These are phyloP conservation scores for Zygoascus bituminiphila DNA, from an alignment of 805 yeast species.

Conservation along the genomic window DNA sequence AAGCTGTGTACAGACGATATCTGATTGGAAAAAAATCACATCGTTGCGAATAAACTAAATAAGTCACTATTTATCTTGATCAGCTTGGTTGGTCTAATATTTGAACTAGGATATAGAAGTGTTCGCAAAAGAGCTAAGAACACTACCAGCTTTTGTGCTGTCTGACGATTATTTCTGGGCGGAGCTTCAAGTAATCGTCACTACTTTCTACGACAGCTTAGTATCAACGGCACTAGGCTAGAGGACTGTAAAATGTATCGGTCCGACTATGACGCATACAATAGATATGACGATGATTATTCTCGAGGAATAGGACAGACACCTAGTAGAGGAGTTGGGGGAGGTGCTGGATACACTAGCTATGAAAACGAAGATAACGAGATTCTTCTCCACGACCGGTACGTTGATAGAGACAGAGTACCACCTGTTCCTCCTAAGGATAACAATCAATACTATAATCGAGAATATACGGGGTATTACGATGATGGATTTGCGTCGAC, in stretches of 20 bases:
- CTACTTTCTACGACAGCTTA: too few species aligned
- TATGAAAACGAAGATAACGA: conserved; percentile 4
- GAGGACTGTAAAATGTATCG: background rate
- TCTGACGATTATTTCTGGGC: too few species aligned
- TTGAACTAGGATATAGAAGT: too few species aligned
- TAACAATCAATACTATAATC: background rate
- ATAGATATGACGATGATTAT: background rate
- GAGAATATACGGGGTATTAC: background rate
- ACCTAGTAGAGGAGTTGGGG: background rate
- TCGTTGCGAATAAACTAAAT: too few species aligned
- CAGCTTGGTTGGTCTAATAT: too few species aligned
- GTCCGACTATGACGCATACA: background rate
- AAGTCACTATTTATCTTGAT: too few species aligned
- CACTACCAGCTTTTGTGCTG: too few species aligned
- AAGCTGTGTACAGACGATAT: too few species aligned
- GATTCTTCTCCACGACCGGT: background rate
- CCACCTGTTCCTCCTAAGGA: conserved; percentile 5
- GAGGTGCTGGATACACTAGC: background rate
- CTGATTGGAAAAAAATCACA: too few species aligned
- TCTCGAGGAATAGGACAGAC: background rate
- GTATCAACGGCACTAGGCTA: too few species aligned
- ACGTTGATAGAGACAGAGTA: background rate
- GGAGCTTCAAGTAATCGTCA: too few species aligned
- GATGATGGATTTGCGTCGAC: background rate
- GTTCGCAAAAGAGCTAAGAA: too few species aligned